Conservation (phyloP, 2,329 filamentous ascomycete genomes). For the Pseudocercospora crystallina region DNA sequence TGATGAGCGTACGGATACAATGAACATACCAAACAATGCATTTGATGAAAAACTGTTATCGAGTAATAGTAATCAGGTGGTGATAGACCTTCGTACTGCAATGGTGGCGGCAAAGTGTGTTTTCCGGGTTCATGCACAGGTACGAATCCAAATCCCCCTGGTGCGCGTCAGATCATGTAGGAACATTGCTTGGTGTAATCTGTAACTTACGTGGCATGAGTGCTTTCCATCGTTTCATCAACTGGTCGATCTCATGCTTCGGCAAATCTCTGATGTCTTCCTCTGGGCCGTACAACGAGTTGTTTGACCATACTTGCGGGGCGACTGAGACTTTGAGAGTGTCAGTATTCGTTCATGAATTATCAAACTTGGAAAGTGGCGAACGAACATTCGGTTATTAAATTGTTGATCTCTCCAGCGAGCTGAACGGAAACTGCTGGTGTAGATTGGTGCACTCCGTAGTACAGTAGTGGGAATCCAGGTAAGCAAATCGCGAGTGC, state of each 20-base stretch:
- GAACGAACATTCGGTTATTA: slow-evolving; percentile 9
- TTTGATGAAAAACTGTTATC: slow-evolving; percentile 10
- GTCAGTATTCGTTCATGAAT: background rate
- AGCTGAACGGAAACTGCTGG: background rate
- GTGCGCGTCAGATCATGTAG: background rate
- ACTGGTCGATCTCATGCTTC: background rate
- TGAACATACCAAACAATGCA: slow-evolving; percentile 10
- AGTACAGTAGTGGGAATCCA: background rate
- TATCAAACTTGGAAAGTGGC: background rate
- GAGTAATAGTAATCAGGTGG: slow-evolving; percentile 11
- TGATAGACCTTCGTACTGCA: slow-evolving; percentile 5
- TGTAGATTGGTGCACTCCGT: background rate
- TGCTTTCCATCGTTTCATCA: slow-evolving; percentile 6
- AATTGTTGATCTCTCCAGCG: slow-evolving; percentile 16
- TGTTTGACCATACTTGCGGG: slow-evolving; percentile 8
- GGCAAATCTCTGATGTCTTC: slow-evolving; percentile 3
- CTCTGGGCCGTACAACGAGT: slow-evolving; percentile 6
- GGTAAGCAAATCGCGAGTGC: background rate
- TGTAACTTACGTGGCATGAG: slow-evolving; percentile 7
- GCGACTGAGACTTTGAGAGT: background rate
- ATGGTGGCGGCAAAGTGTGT: slow-evolving; percentile 6
- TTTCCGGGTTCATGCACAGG: slow-evolving; percentile 8
- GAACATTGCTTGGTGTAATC: background rate
- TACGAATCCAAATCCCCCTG: slow-evolving; percentile 8
- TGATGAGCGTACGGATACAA: too few species aligned